Base-by-base conservation (phyloP, 73 alveolate genomes). In the Blepharisma japonicum region DNA sequence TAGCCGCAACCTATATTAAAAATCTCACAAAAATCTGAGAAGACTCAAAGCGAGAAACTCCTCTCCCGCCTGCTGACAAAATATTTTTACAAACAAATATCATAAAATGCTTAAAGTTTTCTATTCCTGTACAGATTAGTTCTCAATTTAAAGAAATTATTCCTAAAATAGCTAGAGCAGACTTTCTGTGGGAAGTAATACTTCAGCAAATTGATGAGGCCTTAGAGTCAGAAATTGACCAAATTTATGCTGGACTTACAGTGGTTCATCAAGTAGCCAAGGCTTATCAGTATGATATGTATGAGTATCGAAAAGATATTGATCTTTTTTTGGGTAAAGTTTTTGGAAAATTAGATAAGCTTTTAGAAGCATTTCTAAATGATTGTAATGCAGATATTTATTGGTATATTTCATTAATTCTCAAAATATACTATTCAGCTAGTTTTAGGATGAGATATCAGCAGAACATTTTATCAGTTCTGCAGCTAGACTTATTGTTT, bases 211-310 rank as follows among this genome's bases (percentile, higher is more conserved):
- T 61, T 61, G 47, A 61, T 25, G 11, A 11, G 14, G 14, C 11
- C 5, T 39, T 61, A 32, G 42, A 32, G 42, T 32, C 42, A 32
- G 42, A 32, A 1, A 3, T 32, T 32, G 42, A 32, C 42, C 42
- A 32, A 32, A 3, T 32, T 3, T 32, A 32, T 32, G 42, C 42
- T 32, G 42, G 42, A 32, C 42, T 32, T 32, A 32, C 42, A 1
- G 0, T 32, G 3, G 3, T 32, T 32, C 42, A 32, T 32, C 42
- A 32, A 32, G 42, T 32, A 0, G 42, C 42, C 42, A 32, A 32
- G 3, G 42, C 3, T 32, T 86, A 81, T 67, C 89, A 86, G 74
- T 86, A 56, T 55, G 89, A 86, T 49, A 38, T 81, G 78, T 78
- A 81, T 45, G 82, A 68, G 21, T 78, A 56, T 66, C 0, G 93